Evolutionary conservation across 495 filamentous ascomycete species (phyloP).

Genomic region (Terfezia claveryi): DNA sequence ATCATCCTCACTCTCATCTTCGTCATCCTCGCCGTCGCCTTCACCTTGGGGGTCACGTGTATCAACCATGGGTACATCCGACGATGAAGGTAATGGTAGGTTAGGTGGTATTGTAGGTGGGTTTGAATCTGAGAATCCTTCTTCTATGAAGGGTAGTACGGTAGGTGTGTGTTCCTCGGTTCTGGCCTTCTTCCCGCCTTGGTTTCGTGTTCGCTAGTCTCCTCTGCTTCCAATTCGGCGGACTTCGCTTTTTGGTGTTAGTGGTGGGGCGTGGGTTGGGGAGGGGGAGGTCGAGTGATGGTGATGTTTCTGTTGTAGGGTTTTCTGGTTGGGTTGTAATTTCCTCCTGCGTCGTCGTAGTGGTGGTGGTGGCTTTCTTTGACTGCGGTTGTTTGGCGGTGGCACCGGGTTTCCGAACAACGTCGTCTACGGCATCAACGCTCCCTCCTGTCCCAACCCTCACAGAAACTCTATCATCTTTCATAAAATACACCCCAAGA

Average conservation of each 20-base stretch:
- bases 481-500: constrained; percentile 41
- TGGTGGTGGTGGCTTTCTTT: too few relatives aligned
- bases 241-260: background rate
- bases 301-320: too few relatives aligned
- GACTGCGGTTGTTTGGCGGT: background rate
- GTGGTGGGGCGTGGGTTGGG: too few relatives aligned
- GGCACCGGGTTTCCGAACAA: constrained; percentile 19
- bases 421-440: constrained; percentile 49
- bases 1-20: background rate
- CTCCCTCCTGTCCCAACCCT: constrained; percentile 39
- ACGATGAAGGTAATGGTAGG: background rate
- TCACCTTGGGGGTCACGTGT: background rate
- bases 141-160: background rate
- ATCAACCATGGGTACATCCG: background rate
- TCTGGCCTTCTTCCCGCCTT: background rate
- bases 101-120: background rate
- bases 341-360: background rate
- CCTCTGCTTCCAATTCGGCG: background rate
- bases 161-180: background rate
- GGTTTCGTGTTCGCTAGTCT: background rate
- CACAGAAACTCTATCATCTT: constrained; percentile 33
- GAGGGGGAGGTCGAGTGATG: too few relatives aligned
- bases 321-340: background rate
- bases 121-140: too few relatives aligned
- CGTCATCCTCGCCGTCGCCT: background rate